Conservation (phyloP, 306 rosid genomes). For the Pueraria montana region DNA sequence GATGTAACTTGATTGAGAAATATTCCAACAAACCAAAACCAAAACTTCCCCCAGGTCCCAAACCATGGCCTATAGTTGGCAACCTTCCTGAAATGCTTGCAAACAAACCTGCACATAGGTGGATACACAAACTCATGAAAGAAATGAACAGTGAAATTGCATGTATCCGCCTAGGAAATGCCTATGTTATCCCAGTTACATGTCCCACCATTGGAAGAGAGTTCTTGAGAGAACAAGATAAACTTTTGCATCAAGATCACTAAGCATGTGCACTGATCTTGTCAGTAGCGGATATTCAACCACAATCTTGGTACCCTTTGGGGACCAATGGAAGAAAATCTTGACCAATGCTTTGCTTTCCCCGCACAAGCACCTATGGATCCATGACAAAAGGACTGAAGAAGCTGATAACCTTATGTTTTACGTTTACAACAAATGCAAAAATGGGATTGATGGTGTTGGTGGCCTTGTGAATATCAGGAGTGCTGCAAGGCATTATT, state of each 20-base stretch:
- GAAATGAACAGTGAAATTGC: neutral
- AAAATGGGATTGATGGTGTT: neutral
- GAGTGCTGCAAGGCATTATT: conserved; percentile 40
- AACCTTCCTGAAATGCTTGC: conserved; percentile 10
- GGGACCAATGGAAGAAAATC: conserved; percentile 38
- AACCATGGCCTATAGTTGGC: conserved; percentile 14
- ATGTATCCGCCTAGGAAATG: conserved; percentile 23
- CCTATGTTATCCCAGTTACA: neutral
- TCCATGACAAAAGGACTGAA: conserved; percentile 37
- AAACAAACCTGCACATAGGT: neutral
- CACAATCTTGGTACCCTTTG: neutral
- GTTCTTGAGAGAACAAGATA: conserved; percentile 39
- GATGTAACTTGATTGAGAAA: neutral
- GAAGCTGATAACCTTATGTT: conserved; percentile 46
- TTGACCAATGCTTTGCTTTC: neutral
- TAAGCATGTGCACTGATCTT: conserved; percentile 13
- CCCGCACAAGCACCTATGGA: neutral
- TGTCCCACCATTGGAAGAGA: neutral
- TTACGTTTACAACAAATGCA: neutral
- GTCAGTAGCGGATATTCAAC: conserved; percentile 31
- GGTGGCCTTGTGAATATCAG: neutral
- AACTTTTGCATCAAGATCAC: conserved; percentile 43
- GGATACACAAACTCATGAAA: neutral
- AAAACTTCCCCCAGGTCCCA: conserved; percentile 5
- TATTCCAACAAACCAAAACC: neutral